Evolutionary conservation across 768 basidiomycete genomes (phyloP).

Genomic region (Xerocomellus amylosporus): DNA sequence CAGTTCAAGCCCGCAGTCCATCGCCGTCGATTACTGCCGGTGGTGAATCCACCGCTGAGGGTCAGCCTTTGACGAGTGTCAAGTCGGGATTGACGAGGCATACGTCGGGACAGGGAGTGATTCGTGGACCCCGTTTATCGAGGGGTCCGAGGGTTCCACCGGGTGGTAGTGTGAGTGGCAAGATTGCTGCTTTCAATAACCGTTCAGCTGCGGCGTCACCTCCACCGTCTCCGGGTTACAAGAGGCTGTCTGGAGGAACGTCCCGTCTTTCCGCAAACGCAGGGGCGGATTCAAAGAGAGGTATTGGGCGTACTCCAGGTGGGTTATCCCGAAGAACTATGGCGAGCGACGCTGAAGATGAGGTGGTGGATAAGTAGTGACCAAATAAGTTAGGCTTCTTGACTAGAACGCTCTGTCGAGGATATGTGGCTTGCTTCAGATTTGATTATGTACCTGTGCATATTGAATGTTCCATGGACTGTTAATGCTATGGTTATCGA

Average conservation of each 20-base stretch:
- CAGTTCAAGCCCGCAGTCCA: conserved; percentile 39
- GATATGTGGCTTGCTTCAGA: background rate
- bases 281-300: conserved; percentile 30
- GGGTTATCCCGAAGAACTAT: conserved; percentile 71
- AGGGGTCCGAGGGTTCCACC: conserved; percentile 46
- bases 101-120: conserved; percentile 40
- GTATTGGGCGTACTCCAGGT: conserved; percentile 44
- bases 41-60: conserved; percentile 30
- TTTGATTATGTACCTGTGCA: background rate
- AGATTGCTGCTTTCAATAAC: conserved; percentile 57
- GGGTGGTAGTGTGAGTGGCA: conserved; percentile 47
- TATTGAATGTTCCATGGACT: background rate
- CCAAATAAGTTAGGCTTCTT: background rate
- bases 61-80: conserved; percentile 34
- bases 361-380: conserved; percentile 44
- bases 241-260: conserved; percentile 43
- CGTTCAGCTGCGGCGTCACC: conserved; percentile 39
- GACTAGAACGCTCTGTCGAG: background rate
- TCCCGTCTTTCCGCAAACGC: conserved; percentile 13
- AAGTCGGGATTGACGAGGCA: conserved; percentile 43
- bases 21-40: conserved; percentile 36
- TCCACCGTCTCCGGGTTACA: conserved; percentile 40
- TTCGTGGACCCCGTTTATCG: conserved; percentile 50
- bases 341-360: conserved; percentile 83
- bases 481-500: background rate